Conservation (phyloP, 768 basidiomycete species). For the Crucibulum laeve region DNA sequence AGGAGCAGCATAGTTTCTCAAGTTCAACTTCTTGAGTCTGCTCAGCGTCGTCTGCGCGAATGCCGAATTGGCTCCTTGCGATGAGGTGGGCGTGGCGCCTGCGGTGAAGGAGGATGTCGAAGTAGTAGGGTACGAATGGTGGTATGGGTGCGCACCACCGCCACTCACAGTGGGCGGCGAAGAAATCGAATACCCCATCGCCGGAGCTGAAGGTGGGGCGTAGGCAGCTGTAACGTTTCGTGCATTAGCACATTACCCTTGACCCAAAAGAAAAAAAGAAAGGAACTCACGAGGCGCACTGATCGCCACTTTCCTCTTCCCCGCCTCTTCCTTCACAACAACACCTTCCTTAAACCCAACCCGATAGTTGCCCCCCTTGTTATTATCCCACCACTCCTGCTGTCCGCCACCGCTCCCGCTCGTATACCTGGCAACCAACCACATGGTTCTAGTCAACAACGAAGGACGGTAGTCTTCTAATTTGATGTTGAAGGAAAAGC, state of each 20-base stretch:
- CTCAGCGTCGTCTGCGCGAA: conserved; percentile 27
- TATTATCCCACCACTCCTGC: conserved; percentile 96
- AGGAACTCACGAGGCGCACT: conserved; percentile 29
- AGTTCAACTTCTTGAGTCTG: conserved; percentile 32
- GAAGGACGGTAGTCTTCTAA: conserved; percentile 64
- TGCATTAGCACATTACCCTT: not conserved
- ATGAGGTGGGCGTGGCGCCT: conserved; percentile 5
- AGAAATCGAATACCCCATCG: not conserved
- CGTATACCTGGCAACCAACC: conserved; percentile 54
- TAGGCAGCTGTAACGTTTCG: not conserved
- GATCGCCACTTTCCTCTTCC: conserved; percentile 13
- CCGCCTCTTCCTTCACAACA: conserved; percentile 8
- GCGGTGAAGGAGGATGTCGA: conserved; percentile 2
- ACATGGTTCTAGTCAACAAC: conserved; percentile 51
- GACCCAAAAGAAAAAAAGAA: conserved; percentile 3
- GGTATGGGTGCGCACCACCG: too few species aligned
- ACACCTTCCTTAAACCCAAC: conserved; percentile 49
- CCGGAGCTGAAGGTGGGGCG: not conserved
- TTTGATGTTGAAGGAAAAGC: conserved; percentile 57
- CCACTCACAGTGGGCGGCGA: too few species aligned
- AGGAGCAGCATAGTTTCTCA: conserved; percentile 52
- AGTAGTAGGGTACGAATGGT: not conserved
- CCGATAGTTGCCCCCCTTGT: conserved; percentile 70
- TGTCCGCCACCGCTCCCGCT: conserved; percentile 31
- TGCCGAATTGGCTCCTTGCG: conserved; percentile 16